phyloP scores from a whole-genome alignment of 2,329 filamentous ascomycete species.

The Parascedosporium putredinis region DNA sequence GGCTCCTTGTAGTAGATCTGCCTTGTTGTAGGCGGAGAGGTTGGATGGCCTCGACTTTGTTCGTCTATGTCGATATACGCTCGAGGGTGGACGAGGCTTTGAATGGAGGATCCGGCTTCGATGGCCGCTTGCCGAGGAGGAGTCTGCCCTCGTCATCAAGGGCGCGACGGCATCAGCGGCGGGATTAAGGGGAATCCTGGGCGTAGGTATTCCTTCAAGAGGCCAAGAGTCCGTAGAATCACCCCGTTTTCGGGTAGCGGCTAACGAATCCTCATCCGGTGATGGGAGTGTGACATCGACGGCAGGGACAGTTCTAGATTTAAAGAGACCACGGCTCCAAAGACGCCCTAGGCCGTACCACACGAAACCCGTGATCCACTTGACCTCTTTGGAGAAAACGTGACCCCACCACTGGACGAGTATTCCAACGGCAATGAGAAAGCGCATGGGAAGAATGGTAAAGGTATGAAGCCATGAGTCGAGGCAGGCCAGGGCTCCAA shows the following conservation, averaged over 20 bases:
- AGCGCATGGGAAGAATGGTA: slow-evolving; percentile 85
- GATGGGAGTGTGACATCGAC: neutral
- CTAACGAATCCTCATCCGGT: neutral
- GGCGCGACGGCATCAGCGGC: neutral
- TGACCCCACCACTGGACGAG: slow-evolving; percentile 69
- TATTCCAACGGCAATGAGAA: slow-evolving; percentile 68
- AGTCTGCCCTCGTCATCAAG: neutral
- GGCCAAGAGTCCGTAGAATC: neutral
- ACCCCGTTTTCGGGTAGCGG: neutral
- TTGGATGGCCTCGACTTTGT: slow-evolving; percentile 78
- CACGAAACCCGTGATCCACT: slow-evolving; percentile 65
- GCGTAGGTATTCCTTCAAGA: neutral
- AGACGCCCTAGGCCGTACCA: slow-evolving; percentile 70
- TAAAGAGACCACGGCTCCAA: slow-evolving; percentile 42
- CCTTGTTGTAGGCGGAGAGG: slow-evolving; percentile 82
- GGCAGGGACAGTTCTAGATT: neutral
- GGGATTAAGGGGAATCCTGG: neutral
- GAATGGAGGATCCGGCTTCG: slow-evolving; percentile 17
- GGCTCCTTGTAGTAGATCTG: slow-evolving; percentile 82
- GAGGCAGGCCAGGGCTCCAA: slow-evolving; percentile 82
- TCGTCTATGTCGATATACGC: slow-evolving; percentile 46
- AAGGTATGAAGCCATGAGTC: slow-evolving; percentile 97
- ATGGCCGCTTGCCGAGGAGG: slow-evolving; percentile 7
- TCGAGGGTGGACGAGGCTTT: slow-evolving; percentile 18
- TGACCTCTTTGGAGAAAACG: slow-evolving; percentile 59